Base-by-base conservation (phyloP, 106 monocot genomes). In the Cymbidium sinense region DNA sequence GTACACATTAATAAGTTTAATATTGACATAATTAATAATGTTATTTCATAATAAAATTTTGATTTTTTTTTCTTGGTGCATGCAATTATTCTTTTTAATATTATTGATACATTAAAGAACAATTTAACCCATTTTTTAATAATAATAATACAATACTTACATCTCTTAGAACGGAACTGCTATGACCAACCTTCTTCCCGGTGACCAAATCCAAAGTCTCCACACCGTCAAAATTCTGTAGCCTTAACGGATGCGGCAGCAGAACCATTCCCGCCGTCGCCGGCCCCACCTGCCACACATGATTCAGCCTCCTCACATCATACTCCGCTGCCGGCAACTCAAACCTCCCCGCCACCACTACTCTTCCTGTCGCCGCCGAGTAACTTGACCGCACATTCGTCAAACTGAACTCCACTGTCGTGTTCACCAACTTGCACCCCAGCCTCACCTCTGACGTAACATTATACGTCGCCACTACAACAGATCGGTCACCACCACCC, bases 241-340 rank as follows among this genome's bases (percentile, higher is more conserved):
- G 11, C 10, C 34, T 27, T 50, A 12, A 7, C 13, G 5, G 18
- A n/a, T 83, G 83, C 64, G 12, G 34, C 50, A 11, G 0, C 19
- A 50, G 78, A 31, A 29, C 64, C 27, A 31, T 18, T 18, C 34
- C 78, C 39, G 11, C 75, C 28, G 73, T 50, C 18, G 2, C 11
- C 43, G 77, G 23, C 15, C 83, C 83, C 29, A 83, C 78, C 64
- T 83, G 83, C 83, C 83, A 83, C 25, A 78, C 78, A 2, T 74
- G 74, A 34, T 78, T 74, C 34, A 83, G 78, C 75, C 19, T 50
- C 23, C 34, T 33, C 47, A 37, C 34, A 50, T 78, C 73, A 58
- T 78, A 83, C 3, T 52, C 52, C n/a, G 11, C 65, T 34, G 50
- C 3, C 25, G 74, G 75, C 21, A 83, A 73, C 1, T 31, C 2